Evolutionary conservation across 768 basidiomycete species (phyloP).

Genomic region (Dentipellis sp.): DNA sequence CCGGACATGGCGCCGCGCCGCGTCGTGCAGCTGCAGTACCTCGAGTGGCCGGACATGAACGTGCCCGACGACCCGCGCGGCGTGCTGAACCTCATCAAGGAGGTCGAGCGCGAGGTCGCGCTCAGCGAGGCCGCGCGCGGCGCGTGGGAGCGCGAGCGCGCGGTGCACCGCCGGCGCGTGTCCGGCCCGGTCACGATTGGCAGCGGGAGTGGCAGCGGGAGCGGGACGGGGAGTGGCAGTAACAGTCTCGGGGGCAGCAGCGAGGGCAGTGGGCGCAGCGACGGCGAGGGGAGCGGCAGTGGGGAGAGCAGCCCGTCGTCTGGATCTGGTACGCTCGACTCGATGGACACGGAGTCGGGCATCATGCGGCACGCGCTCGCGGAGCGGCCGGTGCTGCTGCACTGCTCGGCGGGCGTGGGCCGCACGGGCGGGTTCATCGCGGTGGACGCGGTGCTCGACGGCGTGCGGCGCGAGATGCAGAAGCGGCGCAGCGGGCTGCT

Average conservation of each 20-base stretch:
- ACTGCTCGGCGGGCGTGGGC: constrained; percentile 93
- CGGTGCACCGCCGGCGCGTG: constrained; percentile 16
- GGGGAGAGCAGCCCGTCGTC: constrained; percentile 8
- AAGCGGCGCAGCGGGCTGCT: constrained; percentile 21
- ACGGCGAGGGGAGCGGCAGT: constrained; percentile 9
- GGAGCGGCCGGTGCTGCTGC: constrained; percentile 61
- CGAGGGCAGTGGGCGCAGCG: constrained; percentile 2
- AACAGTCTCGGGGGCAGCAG: background rate
- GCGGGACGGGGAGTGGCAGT: background rate
- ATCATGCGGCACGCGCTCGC: constrained; percentile 44
- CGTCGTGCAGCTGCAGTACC: constrained; percentile 83
- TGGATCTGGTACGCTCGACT: constrained; percentile 12
- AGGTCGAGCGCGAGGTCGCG: constrained; percentile 40
- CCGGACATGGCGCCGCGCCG: constrained; percentile 52
- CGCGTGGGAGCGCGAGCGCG: constrained; percentile 15
- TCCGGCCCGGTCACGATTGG: background rate
- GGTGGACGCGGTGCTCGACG: constrained; percentile 79
- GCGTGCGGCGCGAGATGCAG: constrained; percentile 49
- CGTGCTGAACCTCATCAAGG: constrained; percentile 62
- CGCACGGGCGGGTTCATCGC: constrained; percentile 92
- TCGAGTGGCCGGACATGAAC: constrained; percentile 96
- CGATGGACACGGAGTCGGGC: constrained; percentile 46
- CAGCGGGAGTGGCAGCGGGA: background rate
- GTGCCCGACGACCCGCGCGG: constrained; percentile 80
- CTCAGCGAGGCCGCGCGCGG: constrained; percentile 13